Conservation (phyloP, 345 rosid species). For the Eucalyptus melliodora region DNA sequence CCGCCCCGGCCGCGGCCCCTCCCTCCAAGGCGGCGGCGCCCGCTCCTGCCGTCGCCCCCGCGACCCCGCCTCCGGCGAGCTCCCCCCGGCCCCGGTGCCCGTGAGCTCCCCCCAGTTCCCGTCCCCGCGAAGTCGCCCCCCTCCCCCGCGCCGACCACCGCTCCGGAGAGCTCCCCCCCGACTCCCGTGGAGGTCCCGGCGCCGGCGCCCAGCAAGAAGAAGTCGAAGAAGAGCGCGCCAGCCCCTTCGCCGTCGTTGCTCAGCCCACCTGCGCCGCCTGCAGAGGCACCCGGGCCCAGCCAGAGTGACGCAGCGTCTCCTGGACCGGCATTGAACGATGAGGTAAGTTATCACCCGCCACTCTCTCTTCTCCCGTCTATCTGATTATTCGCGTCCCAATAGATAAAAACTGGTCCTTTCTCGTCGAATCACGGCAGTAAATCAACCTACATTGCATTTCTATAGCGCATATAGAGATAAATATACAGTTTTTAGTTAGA, state of each 20-base stretch:
- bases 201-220: constrained; percentile 67
- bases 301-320: constrained; percentile 26
- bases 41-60: constrained; percentile 1
- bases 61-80: constrained; percentile 3
- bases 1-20: background rate
- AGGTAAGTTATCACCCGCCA: constrained; percentile 1
- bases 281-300: constrained; percentile 42
- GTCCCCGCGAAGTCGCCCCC: constrained; percentile 15
- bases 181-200: constrained; percentile 43
- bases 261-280: constrained; percentile 70
- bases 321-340: constrained; percentile 39
- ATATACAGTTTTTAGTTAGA: background rate
- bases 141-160: background rate
- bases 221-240: constrained; percentile 34
- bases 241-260: constrained; percentile 50
- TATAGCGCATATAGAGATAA: background rate
- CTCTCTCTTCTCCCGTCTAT: background rate
- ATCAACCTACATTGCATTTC: background rate
- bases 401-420: background rate
- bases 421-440: background rate
- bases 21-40: background rate
- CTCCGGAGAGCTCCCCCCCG: constrained; percentile 8
- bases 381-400: background rate
- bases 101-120: constrained; percentile 12
- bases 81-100: constrained; percentile 2